phyloP scores from a whole-genome alignment of 129 eudicot genomes.

The Dittrichia graveolens region DNA sequence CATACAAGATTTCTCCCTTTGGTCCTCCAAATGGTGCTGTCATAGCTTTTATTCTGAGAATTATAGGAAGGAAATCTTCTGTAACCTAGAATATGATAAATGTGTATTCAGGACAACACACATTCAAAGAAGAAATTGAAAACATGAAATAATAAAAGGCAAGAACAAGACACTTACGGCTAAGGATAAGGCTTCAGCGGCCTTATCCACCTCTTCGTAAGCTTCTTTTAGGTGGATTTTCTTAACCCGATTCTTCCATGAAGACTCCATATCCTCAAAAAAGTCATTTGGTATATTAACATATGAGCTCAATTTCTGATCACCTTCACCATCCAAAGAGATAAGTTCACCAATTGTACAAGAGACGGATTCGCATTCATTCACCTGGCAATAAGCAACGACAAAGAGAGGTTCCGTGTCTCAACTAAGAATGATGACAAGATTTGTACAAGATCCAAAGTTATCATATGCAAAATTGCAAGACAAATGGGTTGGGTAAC shows the following conservation, averaged over 20 bases:
- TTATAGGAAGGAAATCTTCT: conserved; percentile 86
- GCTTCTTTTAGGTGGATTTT: conserved; percentile 79
- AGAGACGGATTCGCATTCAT: conserved; percentile 70
- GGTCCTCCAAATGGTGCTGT: conserved; percentile 86
- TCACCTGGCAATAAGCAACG: conserved; percentile 52
- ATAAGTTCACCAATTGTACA: conserved; percentile 73
- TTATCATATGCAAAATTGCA: neutral
- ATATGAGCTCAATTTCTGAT: conserved; percentile 58
- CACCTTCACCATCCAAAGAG: conserved; percentile 70
- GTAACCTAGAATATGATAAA: conserved; percentile 46
- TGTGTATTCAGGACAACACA: conserved; percentile 7
- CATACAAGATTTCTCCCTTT: conserved; percentile 86
- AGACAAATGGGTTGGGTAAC: too few relatives aligned
- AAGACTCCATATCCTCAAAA: conserved; percentile 89
- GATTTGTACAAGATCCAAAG: conserved; percentile 6
- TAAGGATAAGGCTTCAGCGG: conserved; percentile 70
- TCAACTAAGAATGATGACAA: conserved; percentile 3
- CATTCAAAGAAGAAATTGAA: conserved; percentile 1
- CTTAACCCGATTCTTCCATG: conserved; percentile 94
- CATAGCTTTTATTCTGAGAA: conserved; percentile 74
- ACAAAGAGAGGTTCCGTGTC: conserved; percentile 11
- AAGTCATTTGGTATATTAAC: conserved; percentile 68
- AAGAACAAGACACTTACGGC: conserved; percentile 50
- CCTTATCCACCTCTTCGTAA: conserved; percentile 73
- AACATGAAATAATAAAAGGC: conserved; percentile 17